Evolutionary conservation across 169 alveolate genomes (phyloP), one percentile per base, ranked within the genome.

Genomic region (Plasmodium gaboni): DNA sequence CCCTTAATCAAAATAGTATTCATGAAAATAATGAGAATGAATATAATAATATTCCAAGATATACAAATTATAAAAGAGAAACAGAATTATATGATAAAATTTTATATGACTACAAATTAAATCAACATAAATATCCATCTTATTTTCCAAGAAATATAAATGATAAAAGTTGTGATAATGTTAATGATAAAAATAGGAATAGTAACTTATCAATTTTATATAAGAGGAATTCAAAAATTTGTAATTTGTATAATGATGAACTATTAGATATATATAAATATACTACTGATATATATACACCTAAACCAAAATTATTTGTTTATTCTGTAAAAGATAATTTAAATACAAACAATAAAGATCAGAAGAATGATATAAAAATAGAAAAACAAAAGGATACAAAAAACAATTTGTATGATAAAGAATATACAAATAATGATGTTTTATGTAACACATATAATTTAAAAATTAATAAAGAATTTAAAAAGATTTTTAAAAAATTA

Each of bases 391-490:
- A 32, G 1, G 44, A 32, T 32, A 32, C 44, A 63, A 24, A 32
- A 63, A 24, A 32, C 6, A 32, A 32, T 5, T 0, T 32, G 44
- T 32, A 32, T 32, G 44, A 32, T 32, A 32, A 32, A 32, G 44
- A 32, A 32, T 3, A 32, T 7, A 0, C 6, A 32, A 32, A 32
- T 4, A 32, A 32, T 32, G 44, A 32, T 32, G 8, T 32, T 32
- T 32, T 32, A 32, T 4, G 1, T 32, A 9, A 44, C 13, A 15
- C 1, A 9, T 19, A 42, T 9, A 51, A 3, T 51, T 69, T 76
- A 53, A 67, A 76, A 64, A 76, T 76, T 19, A 76, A 76, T 50
- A 76, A 76, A 32, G 88, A 65, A 61, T 24, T 76, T 53, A 76
- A 76, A 57, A 76, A 61, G 28, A 76, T 63, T 0, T 76, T 76